These are phyloP conservation scores for Strobilomyces confusus DNA, from an alignment of 768 basidiomycete species.

Conservation along the genomic window DNA sequence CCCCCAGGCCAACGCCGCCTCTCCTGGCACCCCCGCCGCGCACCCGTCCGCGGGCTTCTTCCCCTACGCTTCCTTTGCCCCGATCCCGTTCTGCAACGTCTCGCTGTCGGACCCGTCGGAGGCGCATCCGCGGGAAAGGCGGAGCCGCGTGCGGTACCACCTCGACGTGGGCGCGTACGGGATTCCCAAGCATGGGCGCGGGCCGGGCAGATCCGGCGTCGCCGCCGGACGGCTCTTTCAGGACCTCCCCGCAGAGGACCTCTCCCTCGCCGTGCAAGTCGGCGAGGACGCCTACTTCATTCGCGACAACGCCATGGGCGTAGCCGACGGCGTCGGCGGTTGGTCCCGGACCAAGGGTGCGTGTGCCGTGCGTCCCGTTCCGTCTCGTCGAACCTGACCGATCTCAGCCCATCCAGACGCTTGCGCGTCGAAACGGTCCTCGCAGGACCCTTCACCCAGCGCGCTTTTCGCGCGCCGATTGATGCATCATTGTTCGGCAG, in stretches of 20 bases:
- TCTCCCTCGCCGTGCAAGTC: slow-evolving; percentile 65
- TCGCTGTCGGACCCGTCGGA: slow-evolving; percentile 25
- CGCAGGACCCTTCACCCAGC: slow-evolving; percentile 39
- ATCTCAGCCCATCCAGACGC: slow-evolving; percentile 12
- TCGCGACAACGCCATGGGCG: slow-evolving; percentile 81
- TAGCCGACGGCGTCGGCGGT: slow-evolving; percentile 94
- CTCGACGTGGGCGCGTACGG: slow-evolving; percentile 83
- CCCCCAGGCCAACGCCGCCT: slow-evolving; percentile 34
- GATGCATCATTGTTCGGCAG: slow-evolving; percentile 81
- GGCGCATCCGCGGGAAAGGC: slow-evolving; percentile 30
- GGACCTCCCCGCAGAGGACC: slow-evolving; percentile 30
- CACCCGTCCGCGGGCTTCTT: slow-evolving; percentile 35
- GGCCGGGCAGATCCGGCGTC: slow-evolving; percentile 14
- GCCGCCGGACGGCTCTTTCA: slow-evolving; percentile 26
- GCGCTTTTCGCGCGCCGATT: slow-evolving; percentile 71
- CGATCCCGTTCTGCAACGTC: slow-evolving; percentile 27
- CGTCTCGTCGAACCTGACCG: background rate
- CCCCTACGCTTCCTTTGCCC: slow-evolving; percentile 32
- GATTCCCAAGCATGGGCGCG: slow-evolving; percentile 57
- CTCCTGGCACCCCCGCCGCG: slow-evolving; percentile 27
- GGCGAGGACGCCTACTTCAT: slow-evolving; percentile 93
- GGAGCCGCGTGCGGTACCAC: slow-evolving; percentile 38
- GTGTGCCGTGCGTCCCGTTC: slow-evolving; percentile 20
- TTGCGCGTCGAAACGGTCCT: slow-evolving; percentile 28
- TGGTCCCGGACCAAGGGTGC: slow-evolving; percentile 56